A percentile compares a stretch with the other conserved stretches of the same genome.
These are phyloP conservation scores for Corynespora cassiicola DNA, from an alignment of 2,329 filamentous ascomycete species.

Conservation along the genomic window DNA sequence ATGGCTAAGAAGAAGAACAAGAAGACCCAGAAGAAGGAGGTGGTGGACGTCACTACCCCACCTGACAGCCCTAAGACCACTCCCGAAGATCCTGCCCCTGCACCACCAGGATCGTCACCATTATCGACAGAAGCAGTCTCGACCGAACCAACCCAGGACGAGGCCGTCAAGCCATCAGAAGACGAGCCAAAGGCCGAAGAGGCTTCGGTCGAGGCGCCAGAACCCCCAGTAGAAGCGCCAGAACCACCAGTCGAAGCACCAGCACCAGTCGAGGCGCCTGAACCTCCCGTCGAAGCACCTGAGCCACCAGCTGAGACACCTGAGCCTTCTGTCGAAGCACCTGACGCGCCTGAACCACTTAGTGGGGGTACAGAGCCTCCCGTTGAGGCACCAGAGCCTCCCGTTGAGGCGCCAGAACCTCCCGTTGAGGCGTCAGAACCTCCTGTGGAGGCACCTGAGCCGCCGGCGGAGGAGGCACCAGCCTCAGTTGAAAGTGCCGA, in stretches of 20 bases:
- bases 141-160: constrained; percentile 22
- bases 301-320: no score
- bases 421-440: constrained; percentile 1
- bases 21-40: constrained; percentile 34
- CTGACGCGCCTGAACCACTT: constrained; percentile 4
- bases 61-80: constrained; percentile 29
- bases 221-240: constrained; percentile 21
- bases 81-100: constrained; percentile 27
- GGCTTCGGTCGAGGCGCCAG: constrained; percentile 19
- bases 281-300: constrained; percentile 3
- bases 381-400: constrained; percentile 4
- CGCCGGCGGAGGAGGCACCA: constrained; percentile 1
- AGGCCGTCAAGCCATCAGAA: constrained; percentile 19
- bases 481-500: constrained; percentile 3
- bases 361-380: constrained; percentile 1
- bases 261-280: constrained; percentile 2
- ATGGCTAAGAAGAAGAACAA: constrained; percentile 44
- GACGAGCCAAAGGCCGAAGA: constrained; percentile 24
- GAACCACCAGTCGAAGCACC: constrained; percentile 10
- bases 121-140: constrained; percentile 23
- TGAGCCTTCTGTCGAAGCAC: constrained; percentile 4
- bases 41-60: constrained; percentile 32
- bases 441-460: constrained; percentile 1
- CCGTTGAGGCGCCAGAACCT: constrained; percentile 1
- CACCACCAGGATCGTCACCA: constrained; percentile 20